A percentile compares a stretch with the other conserved stretches of the same genome.
Conservation (phyloP, 345 rosid species). For the Reutealis trisperma region DNA sequence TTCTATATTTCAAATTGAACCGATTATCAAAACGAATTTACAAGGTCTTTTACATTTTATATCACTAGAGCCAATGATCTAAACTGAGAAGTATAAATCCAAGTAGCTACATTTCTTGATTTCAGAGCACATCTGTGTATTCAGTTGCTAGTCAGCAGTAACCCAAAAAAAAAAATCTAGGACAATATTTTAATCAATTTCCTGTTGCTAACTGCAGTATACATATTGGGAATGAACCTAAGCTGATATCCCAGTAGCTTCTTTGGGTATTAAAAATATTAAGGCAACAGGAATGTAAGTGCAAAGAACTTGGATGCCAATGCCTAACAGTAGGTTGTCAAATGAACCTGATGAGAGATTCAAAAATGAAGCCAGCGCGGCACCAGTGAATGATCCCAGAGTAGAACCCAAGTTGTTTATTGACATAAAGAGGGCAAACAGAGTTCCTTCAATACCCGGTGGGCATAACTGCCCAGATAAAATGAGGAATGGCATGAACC, state of each 20-base stretch:
- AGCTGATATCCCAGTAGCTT: slow-evolving; percentile 80
- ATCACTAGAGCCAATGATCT: not conserved
- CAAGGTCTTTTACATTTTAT: not conserved
- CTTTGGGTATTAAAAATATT: slow-evolving; percentile 83
- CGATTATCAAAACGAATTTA: not conserved
- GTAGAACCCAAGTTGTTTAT: slow-evolving; percentile 90
- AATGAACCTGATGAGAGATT: slow-evolving; percentile 85
- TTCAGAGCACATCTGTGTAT: not conserved
- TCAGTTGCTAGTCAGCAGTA: not conserved
- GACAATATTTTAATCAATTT: not conserved
- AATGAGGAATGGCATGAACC: slow-evolving; percentile 97
- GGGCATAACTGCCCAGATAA: slow-evolving; percentile 95
- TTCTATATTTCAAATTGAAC: slow-evolving; percentile 6
- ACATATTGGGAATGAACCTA: not conserved
- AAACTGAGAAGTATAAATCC: not conserved
- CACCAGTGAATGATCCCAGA: slow-evolving; percentile 81
- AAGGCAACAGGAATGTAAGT: slow-evolving; percentile 68
- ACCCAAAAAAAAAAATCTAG: not conserved
- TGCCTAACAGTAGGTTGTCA: slow-evolving; percentile 70
- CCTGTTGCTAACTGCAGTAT: not conserved
- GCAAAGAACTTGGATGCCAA: slow-evolving; percentile 73
- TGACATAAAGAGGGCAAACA: slow-evolving; percentile 95
- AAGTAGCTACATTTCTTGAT: not conserved
- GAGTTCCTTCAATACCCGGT: slow-evolving; percentile 95
- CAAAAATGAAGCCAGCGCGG: slow-evolving; percentile 78